These are phyloP conservation scores for Massarina eburnea DNA, from an alignment of 2,329 filamentous ascomycete genomes.

Conservation along the genomic window DNA sequence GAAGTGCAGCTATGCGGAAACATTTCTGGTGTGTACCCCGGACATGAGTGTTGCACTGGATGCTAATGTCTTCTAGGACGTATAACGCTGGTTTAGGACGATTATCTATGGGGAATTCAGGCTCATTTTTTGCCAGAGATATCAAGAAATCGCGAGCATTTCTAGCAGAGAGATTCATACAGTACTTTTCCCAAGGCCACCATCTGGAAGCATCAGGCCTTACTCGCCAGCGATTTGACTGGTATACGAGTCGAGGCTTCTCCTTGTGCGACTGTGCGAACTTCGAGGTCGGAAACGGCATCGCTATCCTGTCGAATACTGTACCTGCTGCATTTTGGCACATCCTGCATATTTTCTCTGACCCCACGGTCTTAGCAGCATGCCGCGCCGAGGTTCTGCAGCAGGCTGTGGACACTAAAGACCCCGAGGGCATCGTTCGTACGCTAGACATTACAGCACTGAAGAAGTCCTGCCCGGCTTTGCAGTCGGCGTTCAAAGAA, in stretches of 20 bases:
- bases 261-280: constrained; percentile 37
- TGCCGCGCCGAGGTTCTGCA: constrained; percentile 23
- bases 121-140: constrained; percentile 18
- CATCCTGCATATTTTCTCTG: constrained; percentile 37
- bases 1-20: constrained; percentile 28
- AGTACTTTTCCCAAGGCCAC: constrained; percentile 41
- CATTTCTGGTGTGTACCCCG: constrained; percentile 33
- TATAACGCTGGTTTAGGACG: constrained; percentile 8
- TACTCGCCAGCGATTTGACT: constrained; percentile 34
- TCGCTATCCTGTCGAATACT: constrained; percentile 45
- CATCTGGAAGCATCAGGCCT: constrained; percentile 36
- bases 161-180: constrained; percentile 22
- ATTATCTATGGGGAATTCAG: constrained; percentile 1
- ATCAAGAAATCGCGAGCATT: constrained; percentile 17
- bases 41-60: background rate
- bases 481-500: constrained; percentile 45
- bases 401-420: background rate
- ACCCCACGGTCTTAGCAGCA: constrained; percentile 30
- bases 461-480: constrained; percentile 36
- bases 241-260: constrained; percentile 20
- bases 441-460: constrained; percentile 16
- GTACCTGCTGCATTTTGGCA: constrained; percentile 44
- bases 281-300: constrained; percentile 40
- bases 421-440: background rate
- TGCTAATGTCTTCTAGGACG: constrained; percentile 11